Base-by-base conservation (phyloP, 768 basidiomycete genomes). In the Coprinopsis strossmayeri region DNA sequence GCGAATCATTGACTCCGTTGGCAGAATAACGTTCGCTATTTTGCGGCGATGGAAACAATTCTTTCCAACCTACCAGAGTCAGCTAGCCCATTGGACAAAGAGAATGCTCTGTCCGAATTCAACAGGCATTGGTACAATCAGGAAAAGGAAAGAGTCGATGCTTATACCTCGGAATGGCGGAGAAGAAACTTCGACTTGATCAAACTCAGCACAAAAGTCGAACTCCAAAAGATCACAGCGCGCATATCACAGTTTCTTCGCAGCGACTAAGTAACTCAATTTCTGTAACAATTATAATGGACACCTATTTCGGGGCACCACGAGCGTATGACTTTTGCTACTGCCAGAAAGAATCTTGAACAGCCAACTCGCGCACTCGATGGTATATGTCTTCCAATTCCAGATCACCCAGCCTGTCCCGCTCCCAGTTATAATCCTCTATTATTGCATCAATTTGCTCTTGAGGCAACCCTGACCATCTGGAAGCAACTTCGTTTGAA, bases 21-120 rank as follows among this genome's bases (percentile, higher is more conserved):
- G 5, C 57, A 92, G 90, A 87, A 78, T 61, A 92, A 92, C 60
- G 70, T 74, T 9, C 82, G 89, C n/a, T 91, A 90, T 60, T 80
- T 87, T 59, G 70, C 74, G 7, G 87, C 79, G 27, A 87, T 84
- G 64, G 64, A 73, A 20, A 72, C 77, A 9, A 68, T 80, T 18
- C 69, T 89, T 11, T 59, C 69, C 7, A 72, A 78, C 46, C 71
- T 87, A 23, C 82, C 83, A 0, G 59, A 69, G 7, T 63, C 70
- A 2, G 67, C 77, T 5, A 69, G 78, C 0, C 42, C 70, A 0
- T 68, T 78, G 35, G 77, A 78, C 58, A 81, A 74, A 57, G 87
- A 91, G 61, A 64, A 67, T n/a, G 81, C 82, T 0, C 69, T 91
- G 21, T 82, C 86, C 15, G 74, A 75, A 34, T 90, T 91, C 65